Percentiles rank a stretch among this genome's conserved stretches.
These are phyloP conservation scores for Aspergillus aculeatus DNA, from an alignment of 2,329 filamentous ascomycete genomes.

Conservation along the genomic window DNA sequence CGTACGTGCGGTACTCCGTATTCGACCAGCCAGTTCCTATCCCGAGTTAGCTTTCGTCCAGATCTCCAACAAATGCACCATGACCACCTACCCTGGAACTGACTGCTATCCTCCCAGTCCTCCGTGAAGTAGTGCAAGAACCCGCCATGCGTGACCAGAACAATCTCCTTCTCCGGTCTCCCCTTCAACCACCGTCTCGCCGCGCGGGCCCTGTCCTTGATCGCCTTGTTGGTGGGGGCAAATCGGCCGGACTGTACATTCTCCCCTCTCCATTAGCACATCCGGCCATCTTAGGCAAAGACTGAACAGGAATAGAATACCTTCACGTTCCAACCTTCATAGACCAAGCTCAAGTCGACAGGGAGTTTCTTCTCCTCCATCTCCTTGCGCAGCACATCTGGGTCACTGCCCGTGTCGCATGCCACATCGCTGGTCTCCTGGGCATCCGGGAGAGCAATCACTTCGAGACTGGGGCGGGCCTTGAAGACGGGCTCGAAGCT, in stretches of 20 bases:
- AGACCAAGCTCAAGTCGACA: slow-evolving; percentile 64
- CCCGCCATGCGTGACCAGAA: slow-evolving; percentile 77
- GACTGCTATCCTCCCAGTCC: slow-evolving; percentile 66
- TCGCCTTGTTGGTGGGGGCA: slow-evolving; percentile 49
- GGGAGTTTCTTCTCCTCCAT: slow-evolving; percentile 54
- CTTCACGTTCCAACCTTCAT: slow-evolving; percentile 72
- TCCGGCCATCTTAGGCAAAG: background rate
- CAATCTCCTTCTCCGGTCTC: slow-evolving; percentile 63
- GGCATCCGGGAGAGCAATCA: slow-evolving; percentile 69
- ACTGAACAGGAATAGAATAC: slow-evolving; percentile 18
- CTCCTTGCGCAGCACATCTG: slow-evolving; percentile 56
- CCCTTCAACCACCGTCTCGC: slow-evolving; percentile 59
- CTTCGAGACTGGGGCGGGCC: slow-evolving; percentile 45
- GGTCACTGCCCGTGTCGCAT: slow-evolving; percentile 70
- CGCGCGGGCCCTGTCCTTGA: slow-evolving; percentile 61
- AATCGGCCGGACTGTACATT: slow-evolving; percentile 42
- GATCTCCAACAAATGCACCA: background rate
- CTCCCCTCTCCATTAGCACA: background rate
- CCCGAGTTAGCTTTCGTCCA: background rate
- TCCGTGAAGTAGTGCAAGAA: slow-evolving; percentile 82
- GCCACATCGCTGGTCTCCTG: slow-evolving; percentile 75
- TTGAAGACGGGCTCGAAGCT: slow-evolving; percentile 62
- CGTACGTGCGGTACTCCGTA: slow-evolving; percentile 68
- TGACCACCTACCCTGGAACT: slow-evolving; percentile 42
- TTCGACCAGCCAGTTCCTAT: slow-evolving; percentile 72